Base-by-base conservation (phyloP, 1,284 basidiomycete species). In the Melampsora larici-populina region DNA sequence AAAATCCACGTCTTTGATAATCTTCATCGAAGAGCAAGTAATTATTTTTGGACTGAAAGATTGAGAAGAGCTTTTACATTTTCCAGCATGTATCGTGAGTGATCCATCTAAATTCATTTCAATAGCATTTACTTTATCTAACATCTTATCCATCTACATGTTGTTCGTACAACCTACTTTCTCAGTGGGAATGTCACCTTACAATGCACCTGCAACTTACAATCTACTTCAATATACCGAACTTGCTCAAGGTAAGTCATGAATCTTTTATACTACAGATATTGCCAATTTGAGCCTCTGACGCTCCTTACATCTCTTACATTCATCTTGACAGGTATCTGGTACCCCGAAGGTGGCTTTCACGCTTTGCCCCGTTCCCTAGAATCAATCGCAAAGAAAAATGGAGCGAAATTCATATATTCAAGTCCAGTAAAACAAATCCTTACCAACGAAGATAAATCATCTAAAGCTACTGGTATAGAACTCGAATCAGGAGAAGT, bases 221-320 rank as follows among this genome's bases (percentile, higher is more conserved):
- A 85, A 85, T 13, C 81, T 87, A 15, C 82, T 87, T 17, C 87
- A 87, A 81, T 87, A 87, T 82, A 86, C 86, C n/a, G 87, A 87
- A 81, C 85, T 86, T 13, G 85, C 86, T 58, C 81, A 82, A 79
- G 72, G 70, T 78, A 68, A 13, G 60, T 26, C 29, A 26, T 24
- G 46, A 24, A 49, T 51, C 13, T 33, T n/a, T n/a, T n/a, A n/a
- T n/a, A n/a, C n/a, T 21, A 9, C 26, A 67, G 11, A 43, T 31
- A 13, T 26, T 64, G 18, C 13, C 31, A 1, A 7, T 13, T 24
- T 24, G 49, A 36, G 7, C 29, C 13, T 29, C 11, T 36, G 33
- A 72, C 13, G 17, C 36, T 43, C 40, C 17, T 26, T 72, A 31
- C 7, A 63, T 24, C 62, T 21, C 15, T 8, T 55, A 5, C 8